phyloP scores from a whole-genome alignment of 768 basidiomycete genomes.

The Trametes sanguinea region DNA sequence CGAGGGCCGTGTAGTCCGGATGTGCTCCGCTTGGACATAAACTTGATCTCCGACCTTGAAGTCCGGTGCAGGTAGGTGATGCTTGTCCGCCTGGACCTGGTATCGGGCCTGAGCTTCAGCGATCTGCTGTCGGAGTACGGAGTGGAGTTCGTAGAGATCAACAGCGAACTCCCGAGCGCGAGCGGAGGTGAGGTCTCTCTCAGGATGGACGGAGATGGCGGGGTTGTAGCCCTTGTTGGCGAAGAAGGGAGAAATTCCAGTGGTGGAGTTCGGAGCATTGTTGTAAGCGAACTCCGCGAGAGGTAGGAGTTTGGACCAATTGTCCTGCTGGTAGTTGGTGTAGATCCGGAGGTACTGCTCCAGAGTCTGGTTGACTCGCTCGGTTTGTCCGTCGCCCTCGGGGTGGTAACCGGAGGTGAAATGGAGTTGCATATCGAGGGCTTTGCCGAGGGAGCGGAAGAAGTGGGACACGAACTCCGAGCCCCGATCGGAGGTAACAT shows the following conservation, averaged over 20 bases:
- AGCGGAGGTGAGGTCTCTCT: conserved; percentile 18
- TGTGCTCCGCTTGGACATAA: background rate
- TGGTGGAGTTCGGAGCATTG: background rate
- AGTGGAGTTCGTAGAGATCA: conserved; percentile 27
- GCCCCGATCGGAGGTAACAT: conserved; percentile 20
- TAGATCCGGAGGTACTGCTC: conserved; percentile 32
- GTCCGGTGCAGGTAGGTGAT: background rate
- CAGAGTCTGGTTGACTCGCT: conserved; percentile 26
- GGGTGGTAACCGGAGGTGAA: conserved; percentile 19
- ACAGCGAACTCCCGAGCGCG: conserved; percentile 26
- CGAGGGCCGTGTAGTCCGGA: background rate
- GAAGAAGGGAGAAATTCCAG: conserved; percentile 8
- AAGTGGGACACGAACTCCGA: conserved; percentile 15
- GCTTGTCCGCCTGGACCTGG: conserved; percentile 13
- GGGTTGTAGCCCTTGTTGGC: conserved; percentile 21
- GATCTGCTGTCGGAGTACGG: conserved; percentile 24
- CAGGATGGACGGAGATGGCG: conserved; percentile 23
- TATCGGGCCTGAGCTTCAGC: conserved; percentile 22
- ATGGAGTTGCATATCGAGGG: conserved; percentile 8
- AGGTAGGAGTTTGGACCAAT: too few species aligned
- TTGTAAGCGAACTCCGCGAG: too few species aligned
- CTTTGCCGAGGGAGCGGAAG: conserved; percentile 16
- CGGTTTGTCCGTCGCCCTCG: conserved; percentile 43
- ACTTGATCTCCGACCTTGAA: conserved; percentile 1
- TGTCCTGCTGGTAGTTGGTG: background rate